Evolutionary conservation across 345 rosid species (phyloP), one percentile per base, ranked within the genome.

Genomic region (Eutrema heterophyllum): DNA sequence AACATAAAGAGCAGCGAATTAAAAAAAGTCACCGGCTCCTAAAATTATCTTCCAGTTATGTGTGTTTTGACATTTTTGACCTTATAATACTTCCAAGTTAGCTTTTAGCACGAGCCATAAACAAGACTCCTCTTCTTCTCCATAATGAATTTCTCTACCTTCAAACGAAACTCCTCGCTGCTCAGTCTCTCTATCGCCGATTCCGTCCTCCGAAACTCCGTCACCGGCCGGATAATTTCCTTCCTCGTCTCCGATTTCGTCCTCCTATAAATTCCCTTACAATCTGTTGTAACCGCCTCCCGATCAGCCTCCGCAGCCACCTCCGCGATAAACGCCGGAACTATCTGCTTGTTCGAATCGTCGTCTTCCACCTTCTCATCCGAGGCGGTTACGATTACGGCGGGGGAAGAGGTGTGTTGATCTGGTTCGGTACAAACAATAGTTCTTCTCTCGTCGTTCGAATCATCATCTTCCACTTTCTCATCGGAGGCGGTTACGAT

Each of bases 101-200:
- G 33, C 33, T 30, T 30, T 21, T 24, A 39, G 29, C 33, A 59
- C 10, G 65, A 39, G 45, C 18, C 65, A 39, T 3, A 15, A 26
- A 33, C 6, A 50, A 35, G 56, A 4, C 4, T 10, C 3, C 1
- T 75, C 55, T 67, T 75, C 73, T 33, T 59, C 56, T 68, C 43
- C 70, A 53, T 44, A 5, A 69, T 76, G 29, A 62, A 69, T 1
- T 49, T 30, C 18, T 76, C 79, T 2, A 62, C 35, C 35, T 45
- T 62, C 59, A 76, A 43, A 4, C 43, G 50, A 68, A 69, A 62
- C 58, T 69, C 70, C 12, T 76, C 74, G 15, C 57, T 76, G 18
- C 11, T 76, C 52, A 68, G 8, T 9, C 59, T 68, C 52, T 76
- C 79, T 0, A 53, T 62, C 51, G 9, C 68, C 15, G 79, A 68